phyloP scores from a whole-genome alignment of 2,329 filamentous ascomycete genomes.

The Zymoseptoria tritici region DNA sequence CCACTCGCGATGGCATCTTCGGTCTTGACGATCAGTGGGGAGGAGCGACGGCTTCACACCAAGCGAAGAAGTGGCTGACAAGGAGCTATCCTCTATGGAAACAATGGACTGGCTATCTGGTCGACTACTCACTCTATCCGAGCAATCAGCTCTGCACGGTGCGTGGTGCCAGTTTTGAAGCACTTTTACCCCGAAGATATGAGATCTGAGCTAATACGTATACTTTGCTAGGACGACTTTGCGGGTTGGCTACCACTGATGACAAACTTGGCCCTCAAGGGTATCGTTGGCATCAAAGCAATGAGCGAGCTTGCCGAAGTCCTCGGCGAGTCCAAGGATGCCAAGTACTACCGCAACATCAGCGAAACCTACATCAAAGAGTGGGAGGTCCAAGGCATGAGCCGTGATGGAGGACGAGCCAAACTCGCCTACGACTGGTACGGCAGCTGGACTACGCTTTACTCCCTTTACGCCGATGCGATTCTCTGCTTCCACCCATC shows the following conservation, averaged over 20 bases:
- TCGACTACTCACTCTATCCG: constrained; percentile 67
- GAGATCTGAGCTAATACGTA: not conserved
- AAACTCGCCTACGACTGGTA: constrained; percentile 75
- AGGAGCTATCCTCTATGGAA: constrained; percentile 65
- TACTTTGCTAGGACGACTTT: constrained; percentile 56
- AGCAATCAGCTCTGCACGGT: constrained; percentile 66
- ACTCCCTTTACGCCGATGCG: constrained; percentile 76
- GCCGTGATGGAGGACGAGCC: constrained; percentile 60
- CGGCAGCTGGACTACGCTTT: constrained; percentile 75
- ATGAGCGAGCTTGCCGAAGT: constrained; percentile 64
- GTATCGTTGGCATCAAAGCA: constrained; percentile 72
- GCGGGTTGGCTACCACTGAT: constrained; percentile 71
- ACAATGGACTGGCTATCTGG: constrained; percentile 71
- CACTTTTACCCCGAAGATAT: not conserved
- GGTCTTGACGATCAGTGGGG: constrained; percentile 58
- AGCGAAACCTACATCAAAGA: constrained; percentile 60
- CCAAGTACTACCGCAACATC: constrained; percentile 52
- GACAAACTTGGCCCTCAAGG: constrained; percentile 76
- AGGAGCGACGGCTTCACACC: constrained; percentile 45
- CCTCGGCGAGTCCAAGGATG: constrained; percentile 51
- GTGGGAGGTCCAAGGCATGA: constrained; percentile 66
- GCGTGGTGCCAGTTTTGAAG: not conserved
- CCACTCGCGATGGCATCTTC: constrained; percentile 44
- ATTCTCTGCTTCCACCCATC: constrained; percentile 68
- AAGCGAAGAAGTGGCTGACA: constrained; percentile 58